phyloP scores from a whole-genome alignment of 768 basidiomycete genomes.

The Hygrophorus pudorinus region DNA sequence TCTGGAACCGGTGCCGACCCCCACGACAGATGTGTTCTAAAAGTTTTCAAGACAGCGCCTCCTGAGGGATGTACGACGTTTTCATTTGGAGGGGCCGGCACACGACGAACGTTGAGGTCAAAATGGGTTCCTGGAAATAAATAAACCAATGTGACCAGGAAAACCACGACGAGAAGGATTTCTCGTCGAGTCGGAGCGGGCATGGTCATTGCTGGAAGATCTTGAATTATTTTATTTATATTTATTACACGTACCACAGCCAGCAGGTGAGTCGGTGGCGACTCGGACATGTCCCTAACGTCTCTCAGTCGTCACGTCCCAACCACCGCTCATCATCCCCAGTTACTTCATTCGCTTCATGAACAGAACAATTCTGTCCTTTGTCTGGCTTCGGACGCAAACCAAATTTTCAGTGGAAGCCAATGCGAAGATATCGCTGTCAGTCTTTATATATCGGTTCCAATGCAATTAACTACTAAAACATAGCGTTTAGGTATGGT shows the following conservation, averaged over 20 bases:
- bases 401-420: conserved; percentile 75
- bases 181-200: conserved; percentile 41
- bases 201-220: conserved; percentile 19
- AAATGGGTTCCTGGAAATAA: conserved; percentile 22
- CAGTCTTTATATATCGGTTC: conserved; percentile 13
- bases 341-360: conserved; percentile 59
- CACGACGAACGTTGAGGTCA: conserved; percentile 1
- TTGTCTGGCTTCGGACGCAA: conserved; percentile 61
- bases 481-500: conserved; percentile 61
- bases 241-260: no score
- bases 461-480: conserved; percentile 1
- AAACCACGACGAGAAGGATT: conserved; percentile 34
- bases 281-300: conserved; percentile 23
- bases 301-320: conserved; percentile 51
- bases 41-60: not conserved
- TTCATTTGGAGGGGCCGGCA: not conserved
- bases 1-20: conserved; percentile 29
- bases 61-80: not conserved
- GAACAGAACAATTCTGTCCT: conserved; percentile 63
- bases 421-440: conserved; percentile 74
- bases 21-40: conserved; percentile 30
- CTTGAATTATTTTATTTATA: not conserved
- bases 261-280: not conserved
- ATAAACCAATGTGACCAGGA: conserved; percentile 40
- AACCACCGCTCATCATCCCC: conserved; percentile 30